Base-by-base conservation (phyloP, 768 basidiomycete species). In the Pholiota conissans region DNA sequence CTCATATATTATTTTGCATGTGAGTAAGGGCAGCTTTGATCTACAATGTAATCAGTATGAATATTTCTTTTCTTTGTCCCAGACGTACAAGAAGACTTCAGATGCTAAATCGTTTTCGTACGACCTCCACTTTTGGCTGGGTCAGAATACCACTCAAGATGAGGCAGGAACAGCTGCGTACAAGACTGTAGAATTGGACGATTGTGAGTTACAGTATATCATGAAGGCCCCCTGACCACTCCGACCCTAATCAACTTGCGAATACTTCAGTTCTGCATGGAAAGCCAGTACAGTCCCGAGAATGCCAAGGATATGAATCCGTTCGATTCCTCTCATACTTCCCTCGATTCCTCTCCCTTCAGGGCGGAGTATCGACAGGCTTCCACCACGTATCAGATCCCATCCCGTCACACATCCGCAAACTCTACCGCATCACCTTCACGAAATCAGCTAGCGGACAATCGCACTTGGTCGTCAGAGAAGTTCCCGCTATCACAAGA, bases 81-180 rank as follows among this genome's bases (percentile, higher is more conserved):
- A 88, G 86, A 86, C 84, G 3, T 86, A 83, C 71, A 84, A 84
- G 69, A 74, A 75, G 51, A 71, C 73, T 5, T 79, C 80, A 3
- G 76, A 84, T 26, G 67, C 76, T 7, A 70, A 78, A 16, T 65
- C 74, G 5, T 67, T 85, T 14, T 81, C 77, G 0, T 85, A 82
- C 62, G 76, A 87, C 65, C 73, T 88, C 27, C 85, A 87, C 67
- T 87, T 86, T 66, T 87, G 85, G 85, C 71, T 87, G 3, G 84
- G 87, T 11, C 70, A 77, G 55, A 71, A 83, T 50, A 86, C 85
- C 0, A 80, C 75, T 20, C 81, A 84, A 62, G 84, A 87, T 58
- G 85, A 87, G 65, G 83, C 79, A 10, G 83, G 80, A 2, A 84
- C 83, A 5, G 85, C 84, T 9, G 84, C 83, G 3, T 86, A 85